A percentile compares a stretch with the other conserved stretches of the same genome.
These are phyloP conservation scores for Cladosporium sp. DNA, from an alignment of 2,329 filamentous ascomycete genomes.

Conservation along the genomic window DNA sequence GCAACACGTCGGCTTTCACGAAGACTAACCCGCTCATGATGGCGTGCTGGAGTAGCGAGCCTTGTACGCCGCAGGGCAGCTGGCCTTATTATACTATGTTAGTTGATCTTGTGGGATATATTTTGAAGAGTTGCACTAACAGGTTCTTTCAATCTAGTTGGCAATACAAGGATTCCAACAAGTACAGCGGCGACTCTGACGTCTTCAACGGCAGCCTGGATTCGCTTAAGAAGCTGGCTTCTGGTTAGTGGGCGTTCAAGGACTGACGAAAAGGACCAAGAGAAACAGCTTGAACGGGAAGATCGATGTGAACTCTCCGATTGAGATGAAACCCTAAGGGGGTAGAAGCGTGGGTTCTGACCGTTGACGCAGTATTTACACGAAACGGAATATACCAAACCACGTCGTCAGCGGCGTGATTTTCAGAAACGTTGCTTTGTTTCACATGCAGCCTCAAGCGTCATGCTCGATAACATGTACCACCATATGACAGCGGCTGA, in stretches of 20 bases:
- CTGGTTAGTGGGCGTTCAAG: conserved; percentile 16
- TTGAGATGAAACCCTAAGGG: too few species aligned
- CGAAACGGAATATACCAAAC: too few species aligned
- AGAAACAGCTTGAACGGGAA: too few species aligned
- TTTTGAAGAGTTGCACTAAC: background rate
- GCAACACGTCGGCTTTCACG: conserved; percentile 45
- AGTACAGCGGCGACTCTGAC: conserved; percentile 52
- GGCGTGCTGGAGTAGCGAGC: conserved; percentile 10
- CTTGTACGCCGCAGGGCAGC: conserved; percentile 33
- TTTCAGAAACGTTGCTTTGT: too few species aligned
- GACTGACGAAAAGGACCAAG: too few species aligned
- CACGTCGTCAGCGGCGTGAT: too few species aligned
- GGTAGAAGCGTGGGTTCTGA: too few species aligned
- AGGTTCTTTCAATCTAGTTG: conserved; percentile 29
- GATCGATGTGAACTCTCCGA: too few species aligned
- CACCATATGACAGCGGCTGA: too few species aligned
- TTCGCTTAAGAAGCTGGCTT: conserved; percentile 34
- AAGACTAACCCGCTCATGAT: conserved; percentile 22
- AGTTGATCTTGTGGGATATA: background rate
- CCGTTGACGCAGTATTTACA: too few species aligned
- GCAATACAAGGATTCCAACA: conserved; percentile 49
- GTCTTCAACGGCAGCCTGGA: conserved; percentile 46
- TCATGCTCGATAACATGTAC: too few species aligned
- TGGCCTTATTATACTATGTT: conserved; percentile 50
- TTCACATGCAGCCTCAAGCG: too few species aligned